Percentiles rank a stretch among this genome's conserved stretches.
phyloP scores from a whole-genome alignment of 495 filamentous ascomycete genomes.

The Penicilliopsis zonata region DNA sequence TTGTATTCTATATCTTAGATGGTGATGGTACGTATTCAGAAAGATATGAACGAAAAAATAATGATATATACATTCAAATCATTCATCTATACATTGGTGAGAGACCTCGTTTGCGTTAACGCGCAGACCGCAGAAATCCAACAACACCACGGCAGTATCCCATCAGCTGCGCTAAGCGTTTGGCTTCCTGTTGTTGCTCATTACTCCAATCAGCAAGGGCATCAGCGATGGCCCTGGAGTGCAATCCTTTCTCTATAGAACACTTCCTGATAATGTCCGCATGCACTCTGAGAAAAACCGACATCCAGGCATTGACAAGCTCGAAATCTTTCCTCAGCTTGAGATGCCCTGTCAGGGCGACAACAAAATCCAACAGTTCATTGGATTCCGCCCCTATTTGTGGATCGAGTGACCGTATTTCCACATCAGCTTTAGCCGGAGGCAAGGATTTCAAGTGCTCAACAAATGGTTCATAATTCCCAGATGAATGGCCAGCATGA shows the following conservation, averaged over 20 bases:
- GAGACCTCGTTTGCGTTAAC: no score
- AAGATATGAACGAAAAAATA: no score
- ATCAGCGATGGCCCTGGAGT: no score
- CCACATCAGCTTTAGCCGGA: slow-evolving; percentile 74
- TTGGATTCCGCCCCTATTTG: slow-evolving; percentile 25
- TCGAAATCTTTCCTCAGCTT: slow-evolving; percentile 69
- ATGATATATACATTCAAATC: no score
- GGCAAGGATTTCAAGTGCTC: slow-evolving; percentile 65
- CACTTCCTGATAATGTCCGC: slow-evolving; percentile 40
- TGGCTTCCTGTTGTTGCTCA: slow-evolving; percentile 53
- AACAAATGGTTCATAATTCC: slow-evolving; percentile 45
- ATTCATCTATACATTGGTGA: no score
- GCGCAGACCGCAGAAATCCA: slow-evolving; percentile 66
- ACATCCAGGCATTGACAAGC: slow-evolving; percentile 92
- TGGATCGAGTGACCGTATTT: slow-evolving; percentile 66
- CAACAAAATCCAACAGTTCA: slow-evolving; percentile 60
- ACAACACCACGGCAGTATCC: slow-evolving; percentile 83
- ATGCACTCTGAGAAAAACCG: slow-evolving; percentile 75
- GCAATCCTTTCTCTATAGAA: no score
- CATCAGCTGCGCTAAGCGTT: slow-evolving; percentile 61
- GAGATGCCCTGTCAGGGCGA: slow-evolving; percentile 59
- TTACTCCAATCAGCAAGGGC: slow-evolving; percentile 52
- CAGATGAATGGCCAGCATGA: slow-evolving; percentile 20
- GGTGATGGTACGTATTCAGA: no score
- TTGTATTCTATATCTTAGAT: no score